These are phyloP conservation scores for Brassica juncea DNA, from an alignment of 345 rosid genomes.

Conservation along the genomic window DNA sequence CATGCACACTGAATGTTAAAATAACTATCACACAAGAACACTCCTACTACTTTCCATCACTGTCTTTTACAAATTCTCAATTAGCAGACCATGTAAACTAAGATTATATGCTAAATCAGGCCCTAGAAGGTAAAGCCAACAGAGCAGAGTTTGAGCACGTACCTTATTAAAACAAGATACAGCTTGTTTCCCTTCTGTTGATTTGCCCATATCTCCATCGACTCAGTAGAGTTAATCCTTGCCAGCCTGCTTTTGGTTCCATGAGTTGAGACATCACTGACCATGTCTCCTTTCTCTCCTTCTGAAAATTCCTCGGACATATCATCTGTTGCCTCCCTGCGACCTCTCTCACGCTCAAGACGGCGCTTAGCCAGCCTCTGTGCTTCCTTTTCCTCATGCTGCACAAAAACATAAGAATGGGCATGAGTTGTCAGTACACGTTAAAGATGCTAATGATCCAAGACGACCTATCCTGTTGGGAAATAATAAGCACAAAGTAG, in stretches of 20 bases:
- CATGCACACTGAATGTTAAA: slow-evolving; percentile 41
- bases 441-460: not conserved
- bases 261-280: slow-evolving; percentile 62
- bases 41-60: not conserved
- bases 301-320: slow-evolving; percentile 91
- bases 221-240: slow-evolving; percentile 69
- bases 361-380: slow-evolving; percentile 74
- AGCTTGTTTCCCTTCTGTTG: slow-evolving; percentile 81
- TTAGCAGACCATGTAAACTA: not conserved
- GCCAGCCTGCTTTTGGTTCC: slow-evolving; percentile 61
- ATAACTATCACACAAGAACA: slow-evolving; percentile 14
- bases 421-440: not conserved
- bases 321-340: slow-evolving; percentile 80
- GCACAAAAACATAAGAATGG: slow-evolving; percentile 20
- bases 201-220: slow-evolving; percentile 79
- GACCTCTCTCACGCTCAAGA: slow-evolving; percentile 77
- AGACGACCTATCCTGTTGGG: not conserved
- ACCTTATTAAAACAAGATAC: slow-evolving; percentile 78
- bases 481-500: not conserved
- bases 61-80: not conserved
- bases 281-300: slow-evolving; percentile 75
- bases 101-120: not conserved
- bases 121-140: not conserved
- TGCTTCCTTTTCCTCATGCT: slow-evolving; percentile 76
- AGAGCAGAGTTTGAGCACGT: slow-evolving; percentile 26